These are phyloP conservation scores for Fraxinus floribunda DNA, from an alignment of 305 asterid genomes.

Conservation along the genomic window DNA sequence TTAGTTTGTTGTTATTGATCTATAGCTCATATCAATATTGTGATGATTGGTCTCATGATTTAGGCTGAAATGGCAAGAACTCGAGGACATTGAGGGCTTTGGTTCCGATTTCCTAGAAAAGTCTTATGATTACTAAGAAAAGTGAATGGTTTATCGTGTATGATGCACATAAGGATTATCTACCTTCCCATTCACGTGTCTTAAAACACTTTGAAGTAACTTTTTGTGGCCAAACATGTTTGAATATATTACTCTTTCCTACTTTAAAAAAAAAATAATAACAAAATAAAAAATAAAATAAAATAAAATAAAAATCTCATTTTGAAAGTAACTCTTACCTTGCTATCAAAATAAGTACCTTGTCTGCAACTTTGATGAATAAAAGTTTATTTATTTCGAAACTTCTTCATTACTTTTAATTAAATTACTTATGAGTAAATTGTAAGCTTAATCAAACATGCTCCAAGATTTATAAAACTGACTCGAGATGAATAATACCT, in stretches of 20 bases:
- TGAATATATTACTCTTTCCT: not conserved
- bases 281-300: not conserved
- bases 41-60: not conserved
- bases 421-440: not conserved
- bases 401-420: not conserved
- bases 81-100: not conserved
- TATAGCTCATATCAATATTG: not conserved
- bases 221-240: not conserved
- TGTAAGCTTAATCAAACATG: not conserved
- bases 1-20: not conserved
- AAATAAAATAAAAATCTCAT: not conserved
- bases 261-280: not conserved
- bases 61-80: not conserved
- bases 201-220: not conserved
- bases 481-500: slow-evolving; percentile 38
- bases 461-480: not conserved
- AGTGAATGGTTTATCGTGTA: not conserved
- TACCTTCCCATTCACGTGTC: not conserved
- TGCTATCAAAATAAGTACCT: not conserved
- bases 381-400: not conserved
- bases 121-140: not conserved
- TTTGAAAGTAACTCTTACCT: not conserved
- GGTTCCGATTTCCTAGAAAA: not conserved
- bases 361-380: not conserved
- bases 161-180: not conserved